Percentiles rank a stretch among this genome's conserved stretches.
Evolutionary conservation across 805 yeast genomes (phyloP).

Genomic region (Jamesozyma spencerorum): DNA sequence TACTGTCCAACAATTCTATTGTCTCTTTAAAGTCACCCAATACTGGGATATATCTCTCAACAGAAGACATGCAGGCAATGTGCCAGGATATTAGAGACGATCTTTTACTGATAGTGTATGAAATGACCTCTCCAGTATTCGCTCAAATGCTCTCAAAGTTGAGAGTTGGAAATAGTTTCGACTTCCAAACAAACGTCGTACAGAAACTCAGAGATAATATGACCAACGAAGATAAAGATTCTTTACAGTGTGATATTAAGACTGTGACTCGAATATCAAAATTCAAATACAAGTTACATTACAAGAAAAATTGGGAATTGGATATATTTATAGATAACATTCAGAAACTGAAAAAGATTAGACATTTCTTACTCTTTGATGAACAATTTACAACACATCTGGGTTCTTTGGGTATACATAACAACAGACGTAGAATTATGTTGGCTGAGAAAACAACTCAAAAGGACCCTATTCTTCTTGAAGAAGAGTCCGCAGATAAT

Average conservation of each 20-base stretch:
- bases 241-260: conserved; percentile 11
- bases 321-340: conserved; percentile 24
- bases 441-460: conserved; percentile 2
- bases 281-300: conserved; percentile 20
- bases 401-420: not conserved
- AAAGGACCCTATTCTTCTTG: not conserved
- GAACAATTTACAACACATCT: conserved; percentile 1
- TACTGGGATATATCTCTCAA: conserved; percentile 23
- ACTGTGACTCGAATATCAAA: conserved; percentile 22
- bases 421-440: conserved; percentile 2
- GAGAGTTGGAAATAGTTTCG: conserved; percentile 19
- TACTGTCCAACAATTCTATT: conserved; percentile 29
- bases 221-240: not conserved
- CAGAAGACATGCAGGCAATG: conserved; percentile 22
- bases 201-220: conserved; percentile 5
- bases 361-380: conserved; percentile 18
- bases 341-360: conserved; percentile 16
- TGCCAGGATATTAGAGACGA: conserved; percentile 23
- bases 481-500: not conserved
- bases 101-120: conserved; percentile 21
- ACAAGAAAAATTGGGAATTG: conserved; percentile 24
- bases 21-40: conserved; percentile 25
- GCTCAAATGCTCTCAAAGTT: conserved; percentile 18
- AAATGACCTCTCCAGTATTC: conserved; percentile 18
- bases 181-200: conserved; percentile 14